Evolutionary conservation across 495 filamentous ascomycete species (phyloP).

Genomic region (Neurospora sp.): DNA sequence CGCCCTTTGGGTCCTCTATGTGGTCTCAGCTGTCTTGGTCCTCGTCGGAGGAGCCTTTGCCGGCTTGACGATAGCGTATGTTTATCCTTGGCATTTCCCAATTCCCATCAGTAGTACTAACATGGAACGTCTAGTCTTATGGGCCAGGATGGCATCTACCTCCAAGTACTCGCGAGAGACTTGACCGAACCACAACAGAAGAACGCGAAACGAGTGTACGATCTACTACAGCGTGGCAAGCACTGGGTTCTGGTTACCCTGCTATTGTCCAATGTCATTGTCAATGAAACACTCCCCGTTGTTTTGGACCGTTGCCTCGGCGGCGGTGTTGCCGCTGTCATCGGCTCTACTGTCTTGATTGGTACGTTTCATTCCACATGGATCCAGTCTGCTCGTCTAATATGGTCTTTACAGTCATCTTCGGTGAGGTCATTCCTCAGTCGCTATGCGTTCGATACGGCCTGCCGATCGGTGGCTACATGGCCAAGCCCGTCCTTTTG

Average conservation of each 20-base stretch:
- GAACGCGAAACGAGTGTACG: conserved; percentile 72
- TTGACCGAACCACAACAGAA: conserved; percentile 60
- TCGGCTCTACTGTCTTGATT: conserved; percentile 87
- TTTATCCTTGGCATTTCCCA: not conserved
- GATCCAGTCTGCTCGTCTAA: not conserved
- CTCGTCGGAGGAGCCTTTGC: conserved; percentile 90
- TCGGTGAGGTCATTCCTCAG: conserved; percentile 92
- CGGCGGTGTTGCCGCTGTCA: conserved; percentile 87
- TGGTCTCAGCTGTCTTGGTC: conserved; percentile 50
- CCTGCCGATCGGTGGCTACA: conserved; percentile 89
- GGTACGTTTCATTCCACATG: conserved; percentile 43
- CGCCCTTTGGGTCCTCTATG: conserved; percentile 35
- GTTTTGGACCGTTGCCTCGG: conserved; percentile 89
- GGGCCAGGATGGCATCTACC: conserved; percentile 91
- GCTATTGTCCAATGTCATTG: conserved; percentile 91
- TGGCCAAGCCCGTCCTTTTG: conserved; percentile 76
- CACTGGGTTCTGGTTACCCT: conserved; percentile 99
- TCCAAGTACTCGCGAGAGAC: conserved; percentile 88
- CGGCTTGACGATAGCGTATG: conserved; percentile 81
- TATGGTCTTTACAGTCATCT: conserved; percentile 59
- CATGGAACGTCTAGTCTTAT: conserved; percentile 41
- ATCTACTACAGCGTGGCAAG: conserved; percentile 76
- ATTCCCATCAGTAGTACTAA: not conserved
- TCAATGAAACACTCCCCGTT: conserved; percentile 94
- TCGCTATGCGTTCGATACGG: conserved; percentile 95